A percentile compares a stretch with the other conserved stretches of the same genome.
Conservation (phyloP, 257 asterid species). For the Solanum chmielewskii region DNA sequence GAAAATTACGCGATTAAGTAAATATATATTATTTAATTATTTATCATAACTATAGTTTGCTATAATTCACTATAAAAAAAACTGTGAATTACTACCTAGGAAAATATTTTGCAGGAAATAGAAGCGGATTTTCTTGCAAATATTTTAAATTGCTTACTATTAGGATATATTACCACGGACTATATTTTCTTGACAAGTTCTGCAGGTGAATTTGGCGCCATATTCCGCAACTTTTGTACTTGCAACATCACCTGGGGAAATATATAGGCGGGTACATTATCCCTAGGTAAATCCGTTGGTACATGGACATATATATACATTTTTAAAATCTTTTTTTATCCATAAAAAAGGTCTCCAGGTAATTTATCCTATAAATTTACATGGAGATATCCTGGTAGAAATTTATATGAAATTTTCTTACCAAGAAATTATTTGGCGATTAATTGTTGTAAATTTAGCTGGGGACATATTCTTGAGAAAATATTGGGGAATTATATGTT, state of each 20-base stretch:
- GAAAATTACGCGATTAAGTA: too few relatives aligned
- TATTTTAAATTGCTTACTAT: too few relatives aligned
- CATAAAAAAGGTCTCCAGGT: neutral
- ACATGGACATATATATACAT: neutral
- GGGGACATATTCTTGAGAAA: neutral
- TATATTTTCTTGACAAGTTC: neutral
- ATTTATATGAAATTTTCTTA: neutral
- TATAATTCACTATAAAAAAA: neutral
- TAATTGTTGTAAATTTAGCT: neutral
- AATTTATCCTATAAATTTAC: neutral
- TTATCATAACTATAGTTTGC: too few relatives aligned
- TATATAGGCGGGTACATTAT: neutral
- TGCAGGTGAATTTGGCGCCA: neutral
- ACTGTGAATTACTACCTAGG: neutral
- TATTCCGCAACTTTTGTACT: neutral
- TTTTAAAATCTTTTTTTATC: neutral
- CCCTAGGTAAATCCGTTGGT: neutral
- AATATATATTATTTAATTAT: too few relatives aligned
- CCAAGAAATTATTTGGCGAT: too few relatives aligned
- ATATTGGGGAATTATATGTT: neutral
- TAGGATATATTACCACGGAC: neutral
- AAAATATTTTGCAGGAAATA: neutral
- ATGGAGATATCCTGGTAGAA: neutral
- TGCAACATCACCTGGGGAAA: neutral
- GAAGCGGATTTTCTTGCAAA: too few relatives aligned